Conservation (phyloP, 208 protist genomes). For the Porcisia deanei region DNA sequence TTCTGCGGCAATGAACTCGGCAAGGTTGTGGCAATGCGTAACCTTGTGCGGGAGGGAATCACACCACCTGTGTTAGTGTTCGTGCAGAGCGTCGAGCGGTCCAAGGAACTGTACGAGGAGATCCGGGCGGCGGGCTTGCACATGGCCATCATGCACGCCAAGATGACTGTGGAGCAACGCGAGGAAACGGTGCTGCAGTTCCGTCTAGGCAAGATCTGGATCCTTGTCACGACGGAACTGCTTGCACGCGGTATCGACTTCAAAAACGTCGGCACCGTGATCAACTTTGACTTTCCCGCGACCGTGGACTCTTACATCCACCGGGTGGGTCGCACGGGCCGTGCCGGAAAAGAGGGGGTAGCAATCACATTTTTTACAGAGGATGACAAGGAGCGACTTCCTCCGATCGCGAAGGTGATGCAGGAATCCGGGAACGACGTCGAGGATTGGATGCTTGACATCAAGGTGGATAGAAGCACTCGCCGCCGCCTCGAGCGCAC, state of each 20-base stretch:
- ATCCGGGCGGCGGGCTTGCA: slow-evolving; percentile 86
- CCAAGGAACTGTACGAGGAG: slow-evolving; percentile 96
- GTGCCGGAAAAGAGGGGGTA: slow-evolving; percentile 83
- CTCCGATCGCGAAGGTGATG: slow-evolving; percentile 91
- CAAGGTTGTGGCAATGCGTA: slow-evolving; percentile 96
- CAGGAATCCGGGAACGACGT: slow-evolving; percentile 92
- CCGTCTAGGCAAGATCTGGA: slow-evolving; percentile 95
- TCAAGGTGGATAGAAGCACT: slow-evolving; percentile 70
- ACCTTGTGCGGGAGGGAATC: slow-evolving; percentile 92
- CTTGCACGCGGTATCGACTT: slow-evolving; percentile 98
- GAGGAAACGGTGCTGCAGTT: slow-evolving; percentile 95
- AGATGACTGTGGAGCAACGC: slow-evolving; percentile 89
- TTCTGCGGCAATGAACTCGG: slow-evolving; percentile 97
- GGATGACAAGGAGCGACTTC: slow-evolving; percentile 91
- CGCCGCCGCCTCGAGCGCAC: slow-evolving; percentile 60
- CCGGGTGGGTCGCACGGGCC: slow-evolving; percentile 93
- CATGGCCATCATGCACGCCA: slow-evolving; percentile 92
- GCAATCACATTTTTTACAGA: slow-evolving; percentile 98
- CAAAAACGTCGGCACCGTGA: slow-evolving; percentile 96
- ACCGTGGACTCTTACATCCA: slow-evolving; percentile 97
- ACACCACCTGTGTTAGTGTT: slow-evolving; percentile 97
- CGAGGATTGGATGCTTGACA: slow-evolving; percentile 95
- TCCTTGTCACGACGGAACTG: slow-evolving; percentile 97
- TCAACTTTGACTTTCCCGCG: slow-evolving; percentile 99
- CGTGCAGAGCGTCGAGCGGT: slow-evolving; percentile 97